Evolutionary conservation across 495 filamentous ascomycete species (phyloP).

Genomic region (Xylaria palmicola): DNA sequence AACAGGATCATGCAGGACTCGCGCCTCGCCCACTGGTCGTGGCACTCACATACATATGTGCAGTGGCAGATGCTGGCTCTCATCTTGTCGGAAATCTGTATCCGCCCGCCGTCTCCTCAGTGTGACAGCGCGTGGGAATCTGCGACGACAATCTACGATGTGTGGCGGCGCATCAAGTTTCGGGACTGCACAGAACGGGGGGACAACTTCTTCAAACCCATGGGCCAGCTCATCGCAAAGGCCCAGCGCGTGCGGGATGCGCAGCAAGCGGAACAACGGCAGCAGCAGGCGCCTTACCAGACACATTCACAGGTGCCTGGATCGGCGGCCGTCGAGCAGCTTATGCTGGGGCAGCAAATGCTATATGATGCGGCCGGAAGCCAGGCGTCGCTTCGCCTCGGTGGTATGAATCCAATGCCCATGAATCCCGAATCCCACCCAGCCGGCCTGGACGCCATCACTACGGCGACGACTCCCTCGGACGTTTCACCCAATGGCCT

Average conservation of each 20-base stretch:
- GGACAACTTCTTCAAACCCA: slow-evolving; percentile 10
- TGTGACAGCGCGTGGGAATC: slow-evolving; percentile 11
- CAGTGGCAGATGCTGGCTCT: slow-evolving; percentile 17
- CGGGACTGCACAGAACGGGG: slow-evolving; percentile 9
- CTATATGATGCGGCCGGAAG: background rate
- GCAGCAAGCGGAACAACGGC: slow-evolving; percentile 1
- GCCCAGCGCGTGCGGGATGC: slow-evolving; percentile 5
- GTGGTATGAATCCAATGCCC: background rate
- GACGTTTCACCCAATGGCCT: background rate
- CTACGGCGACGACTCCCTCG: background rate
- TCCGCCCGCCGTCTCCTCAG: slow-evolving; percentile 9
- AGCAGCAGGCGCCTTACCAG: background rate
- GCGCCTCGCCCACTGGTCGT: slow-evolving; percentile 7
- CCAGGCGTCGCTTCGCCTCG: background rate
- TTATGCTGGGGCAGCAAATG: background rate
- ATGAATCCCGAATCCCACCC: background rate
- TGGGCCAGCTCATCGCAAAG: slow-evolving; percentile 2
- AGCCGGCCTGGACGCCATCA: background rate
- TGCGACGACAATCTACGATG: slow-evolving; percentile 4
- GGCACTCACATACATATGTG: slow-evolving; percentile 9
- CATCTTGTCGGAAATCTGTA: slow-evolving; percentile 13
- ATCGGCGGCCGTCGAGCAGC: background rate
- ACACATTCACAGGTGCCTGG: background rate
- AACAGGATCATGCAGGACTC: slow-evolving; percentile 4
- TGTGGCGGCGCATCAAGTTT: slow-evolving; percentile 5